Percentiles rank a stretch among this genome's conserved stretches.
phyloP scores from a whole-genome alignment of 805 yeast species.

The Wickerhamomyces canadensis region DNA sequence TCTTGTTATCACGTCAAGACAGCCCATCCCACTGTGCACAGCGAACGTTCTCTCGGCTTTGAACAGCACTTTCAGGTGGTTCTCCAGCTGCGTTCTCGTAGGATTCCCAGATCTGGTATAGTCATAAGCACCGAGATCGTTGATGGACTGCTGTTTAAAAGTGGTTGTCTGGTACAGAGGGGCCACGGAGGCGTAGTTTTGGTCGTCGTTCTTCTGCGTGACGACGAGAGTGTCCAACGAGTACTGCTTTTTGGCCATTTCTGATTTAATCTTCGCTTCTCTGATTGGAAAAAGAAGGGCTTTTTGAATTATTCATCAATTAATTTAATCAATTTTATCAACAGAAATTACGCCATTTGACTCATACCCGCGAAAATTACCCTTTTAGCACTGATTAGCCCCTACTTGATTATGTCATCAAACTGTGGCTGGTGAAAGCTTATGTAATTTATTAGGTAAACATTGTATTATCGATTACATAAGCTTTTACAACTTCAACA shows the following conservation, averaged over 20 bases:
- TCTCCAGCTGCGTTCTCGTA: constrained; percentile 75
- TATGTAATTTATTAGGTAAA: too few relatives aligned
- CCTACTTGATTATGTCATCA: too few relatives aligned
- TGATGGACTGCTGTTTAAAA: constrained; percentile 71
- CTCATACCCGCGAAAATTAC: too few relatives aligned
- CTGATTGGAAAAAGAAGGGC: too few relatives aligned
- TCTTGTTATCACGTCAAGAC: constrained; percentile 78
- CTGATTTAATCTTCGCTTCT: not conserved
- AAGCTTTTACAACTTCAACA: too few relatives aligned
- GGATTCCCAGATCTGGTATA: constrained; percentile 95
- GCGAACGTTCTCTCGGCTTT: constrained; percentile 73
- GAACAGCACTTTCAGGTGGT: constrained; percentile 74
- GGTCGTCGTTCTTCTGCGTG: constrained; percentile 43
- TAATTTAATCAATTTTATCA: too few relatives aligned
- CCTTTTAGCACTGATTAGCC: too few relatives aligned
- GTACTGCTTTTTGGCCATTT: constrained; percentile 8
- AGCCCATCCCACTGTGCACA: constrained; percentile 90
- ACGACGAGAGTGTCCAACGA: constrained; percentile 15
- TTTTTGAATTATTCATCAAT: too few relatives aligned
- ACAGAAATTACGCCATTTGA: too few relatives aligned
- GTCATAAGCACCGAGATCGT: constrained; percentile 76
- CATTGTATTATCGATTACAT: too few relatives aligned
- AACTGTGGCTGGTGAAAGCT: too few relatives aligned
- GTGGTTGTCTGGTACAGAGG: constrained; percentile 95
- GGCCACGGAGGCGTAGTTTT: constrained; percentile 73